Conservation (phyloP, 805 yeast genomes). For the Candida quercuum region DNA sequence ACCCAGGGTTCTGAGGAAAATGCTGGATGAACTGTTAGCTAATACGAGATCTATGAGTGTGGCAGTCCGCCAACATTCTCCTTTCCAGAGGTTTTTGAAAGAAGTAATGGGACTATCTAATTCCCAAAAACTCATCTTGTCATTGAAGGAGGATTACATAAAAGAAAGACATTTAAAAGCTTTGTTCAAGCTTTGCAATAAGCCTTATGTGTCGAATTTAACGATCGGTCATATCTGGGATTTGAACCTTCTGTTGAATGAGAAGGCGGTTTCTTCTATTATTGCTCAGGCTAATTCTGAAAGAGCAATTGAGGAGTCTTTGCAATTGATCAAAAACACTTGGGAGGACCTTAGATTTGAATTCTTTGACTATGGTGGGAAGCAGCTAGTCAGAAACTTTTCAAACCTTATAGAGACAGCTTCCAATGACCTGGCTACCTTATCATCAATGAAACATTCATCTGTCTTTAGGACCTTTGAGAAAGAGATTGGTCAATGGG, state of each 20-base stretch:
- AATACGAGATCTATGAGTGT: constrained; percentile 48
- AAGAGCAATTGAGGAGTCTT: constrained; percentile 51
- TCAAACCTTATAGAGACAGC: constrained; percentile 52
- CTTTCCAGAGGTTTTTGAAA: constrained; percentile 54
- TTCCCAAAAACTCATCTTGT: constrained; percentile 28
- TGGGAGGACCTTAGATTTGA: constrained; percentile 57
- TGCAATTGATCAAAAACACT: constrained; percentile 40
- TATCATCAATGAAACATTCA: constrained; percentile 69
- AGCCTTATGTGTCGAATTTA: constrained; percentile 1
- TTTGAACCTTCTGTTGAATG: constrained; percentile 43
- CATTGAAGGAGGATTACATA: constrained; percentile 51
- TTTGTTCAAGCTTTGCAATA: constrained; percentile 33
- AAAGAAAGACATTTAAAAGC: constrained; percentile 63
- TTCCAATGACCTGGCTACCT: constrained; percentile 53
- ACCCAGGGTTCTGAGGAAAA: constrained; percentile 37
- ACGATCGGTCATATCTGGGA: constrained; percentile 48
- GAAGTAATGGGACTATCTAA: constrained; percentile 30
- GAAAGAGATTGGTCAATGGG: constrained; percentile 49
- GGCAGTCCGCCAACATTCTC: constrained; percentile 59
- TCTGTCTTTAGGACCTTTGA: constrained; percentile 56
- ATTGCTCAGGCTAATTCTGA: constrained; percentile 71
- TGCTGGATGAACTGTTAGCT: constrained; percentile 45
- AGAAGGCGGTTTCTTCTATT: constrained; percentile 38
- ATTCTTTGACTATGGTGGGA: constrained; percentile 45
- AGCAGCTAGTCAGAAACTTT: constrained; percentile 65